Evolutionary conservation across 768 basidiomycete genomes (phyloP), one percentile per base, ranked within the genome.

Genomic region (Amanita pallidorosea): DNA sequence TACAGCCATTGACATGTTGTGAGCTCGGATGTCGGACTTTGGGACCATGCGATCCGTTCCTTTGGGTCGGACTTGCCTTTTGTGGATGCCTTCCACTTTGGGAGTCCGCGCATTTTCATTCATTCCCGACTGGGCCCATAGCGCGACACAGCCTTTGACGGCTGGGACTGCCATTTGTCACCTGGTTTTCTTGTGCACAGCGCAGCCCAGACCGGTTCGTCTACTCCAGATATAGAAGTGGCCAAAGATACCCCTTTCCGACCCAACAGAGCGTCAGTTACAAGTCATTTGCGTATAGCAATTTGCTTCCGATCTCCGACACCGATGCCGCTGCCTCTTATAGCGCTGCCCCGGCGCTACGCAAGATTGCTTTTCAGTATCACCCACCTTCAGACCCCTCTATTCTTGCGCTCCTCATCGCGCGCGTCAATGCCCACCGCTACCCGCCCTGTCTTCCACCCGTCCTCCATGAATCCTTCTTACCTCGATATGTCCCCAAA

Each of bases 391-490:
- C 58, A 46, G 54, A 50, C 50, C 46, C 49, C 44, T 33, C 54
- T 48, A 45, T 44, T 53, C 51, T 52, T 65, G 63, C 71, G 65
- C 61, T 60, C 55, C 63, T 70, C 72, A 70, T 68, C 53, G 29
- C 52, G 42, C 51, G 55, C 55, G 55, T 60, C 52, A 53, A 77
- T 79, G 77, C 67, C 76, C 51, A 58, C 68, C 59, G 59, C 62
- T 48, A 62, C 66, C 33, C 57, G 71, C 49, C 61, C 64, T 52
- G 65, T 64, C 52, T 59, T 61, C 54, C 64, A 60, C 44, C 61
- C 64, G 5, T 55, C 61, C 47, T 25, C 62, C 44, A 57, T 61
- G 52, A 53, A 58, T 38, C 49, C 58, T 20, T 37, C 40, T 35
- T 57, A 54, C 50, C 53, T 42, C 45, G 45, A 45, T 18, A 13